A percentile compares a stretch with the other conserved stretches of the same genome.
phyloP scores from a whole-genome alignment of 2,329 filamentous ascomycete species.

The Laburnicola sp. region DNA sequence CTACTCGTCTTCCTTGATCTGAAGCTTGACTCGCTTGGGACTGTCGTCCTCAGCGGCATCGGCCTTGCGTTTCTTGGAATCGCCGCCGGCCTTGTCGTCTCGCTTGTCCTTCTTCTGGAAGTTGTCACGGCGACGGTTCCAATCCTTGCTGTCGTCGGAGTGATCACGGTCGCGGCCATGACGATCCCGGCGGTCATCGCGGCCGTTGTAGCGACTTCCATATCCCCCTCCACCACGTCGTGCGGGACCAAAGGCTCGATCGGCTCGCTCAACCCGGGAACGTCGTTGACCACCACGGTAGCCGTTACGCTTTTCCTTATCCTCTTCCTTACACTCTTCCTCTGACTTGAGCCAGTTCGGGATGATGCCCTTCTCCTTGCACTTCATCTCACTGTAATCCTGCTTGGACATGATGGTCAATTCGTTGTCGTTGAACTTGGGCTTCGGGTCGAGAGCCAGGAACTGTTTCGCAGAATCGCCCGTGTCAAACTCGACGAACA shows the following conservation, averaged over 20 bases:
- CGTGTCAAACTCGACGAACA: slow-evolving; percentile 88
- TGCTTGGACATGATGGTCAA: slow-evolving; percentile 85
- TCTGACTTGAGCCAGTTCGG: slow-evolving; percentile 47
- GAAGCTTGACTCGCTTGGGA: slow-evolving; percentile 42
- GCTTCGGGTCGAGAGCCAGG: slow-evolving; percentile 75
- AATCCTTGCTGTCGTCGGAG: slow-evolving; percentile 29
- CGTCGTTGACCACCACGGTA: slow-evolving; percentile 27
- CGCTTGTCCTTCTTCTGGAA: slow-evolving; percentile 40
- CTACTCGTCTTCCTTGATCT: slow-evolving; percentile 41
- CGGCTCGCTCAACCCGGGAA: slow-evolving; percentile 26
- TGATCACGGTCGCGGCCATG: slow-evolving; percentile 32
- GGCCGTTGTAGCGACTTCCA: slow-evolving; percentile 19
- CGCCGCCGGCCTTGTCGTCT: slow-evolving; percentile 19
- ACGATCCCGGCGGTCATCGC: slow-evolving; percentile 31
- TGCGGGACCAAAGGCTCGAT: no score
- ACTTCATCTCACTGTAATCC: slow-evolving; percentile 68
- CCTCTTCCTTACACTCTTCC: slow-evolving; percentile 9
- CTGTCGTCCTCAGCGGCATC: slow-evolving; percentile 23
- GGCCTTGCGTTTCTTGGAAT: slow-evolving; percentile 42
- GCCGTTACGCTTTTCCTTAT: neutral
- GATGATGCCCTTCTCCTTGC: slow-evolving; percentile 50
- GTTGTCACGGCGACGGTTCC: slow-evolving; percentile 37
- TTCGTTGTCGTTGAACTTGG: slow-evolving; percentile 79
- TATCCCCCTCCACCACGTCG: slow-evolving; percentile 34
- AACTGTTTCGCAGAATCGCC: slow-evolving; percentile 81